Base-by-base conservation (phyloP, 768 basidiomycete species). In the Clitopilus passeckerianus region DNA sequence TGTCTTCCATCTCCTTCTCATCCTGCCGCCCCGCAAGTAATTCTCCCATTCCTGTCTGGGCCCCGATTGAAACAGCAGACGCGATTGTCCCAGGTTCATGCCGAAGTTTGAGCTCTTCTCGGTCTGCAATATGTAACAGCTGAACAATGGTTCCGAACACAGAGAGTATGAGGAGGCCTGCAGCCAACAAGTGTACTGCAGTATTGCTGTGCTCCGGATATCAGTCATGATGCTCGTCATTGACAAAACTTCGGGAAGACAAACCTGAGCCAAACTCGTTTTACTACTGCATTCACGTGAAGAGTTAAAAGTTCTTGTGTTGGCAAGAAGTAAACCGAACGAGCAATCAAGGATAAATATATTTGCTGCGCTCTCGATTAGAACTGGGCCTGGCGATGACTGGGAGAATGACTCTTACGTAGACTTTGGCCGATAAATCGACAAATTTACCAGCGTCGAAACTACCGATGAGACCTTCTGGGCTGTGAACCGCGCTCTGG, bases 1-100 rank as follows among this genome's bases (percentile, higher is more conserved):
- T 77, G 34, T 75, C 65, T 6, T 66, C 65, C 43, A 84, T 76
- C 6, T 80, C 80, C 53, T 72, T 69, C 43, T 68, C 64, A 27
- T 70, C 67, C 53, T 80, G 77, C 50, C 73, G 72, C 16, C 74
- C 74, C 6, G 75, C 74, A 3, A 82, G 72, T 53, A 82, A 71
- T 8, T 76, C 69, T 9, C 76, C 80, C 62, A 84, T 74, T 27
- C 74, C 76, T 2, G 81, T 82, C 61, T 79, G 77, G 6, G 77
- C 83, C 9, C 81, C 80, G 61, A 85, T 78, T 37, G 80, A 77
- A 12, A 83, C 78, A 12, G 84, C 84, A 10, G 81, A 80, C 20
- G 81, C 83, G 56, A 85, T 80, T 5, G 84, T 84, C 16, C 83
- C 81, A 0, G 81, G 81, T 53, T 75, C 71, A 61, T 82, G 80